Evolutionary conservation across 2,329 filamentous ascomycete species (phyloP).

Genomic region (Epichloe amarillans): DNA sequence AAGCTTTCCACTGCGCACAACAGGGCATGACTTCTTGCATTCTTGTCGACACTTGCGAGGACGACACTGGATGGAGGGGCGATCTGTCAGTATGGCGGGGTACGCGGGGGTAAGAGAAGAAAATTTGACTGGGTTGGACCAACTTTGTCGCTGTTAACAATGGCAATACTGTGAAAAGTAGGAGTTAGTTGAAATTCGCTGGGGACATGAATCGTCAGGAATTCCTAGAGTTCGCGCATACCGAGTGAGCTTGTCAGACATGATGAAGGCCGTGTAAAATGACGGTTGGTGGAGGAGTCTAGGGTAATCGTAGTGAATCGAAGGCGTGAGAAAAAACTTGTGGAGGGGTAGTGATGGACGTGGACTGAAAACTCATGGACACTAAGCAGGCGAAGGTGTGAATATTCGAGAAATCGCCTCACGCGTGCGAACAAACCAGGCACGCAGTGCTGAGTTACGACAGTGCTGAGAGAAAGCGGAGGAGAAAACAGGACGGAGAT

Average conservation of each 20-base stretch:
- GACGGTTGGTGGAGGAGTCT: background rate
- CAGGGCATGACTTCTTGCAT: constrained; percentile 97
- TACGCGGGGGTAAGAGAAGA: constrained; percentile 8
- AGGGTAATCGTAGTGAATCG: constrained; percentile 3
- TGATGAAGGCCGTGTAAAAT: constrained; percentile 30
- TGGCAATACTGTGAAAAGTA: constrained; percentile 63
- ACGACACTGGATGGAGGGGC: constrained; percentile 22
- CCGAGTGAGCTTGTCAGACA: constrained; percentile 94
- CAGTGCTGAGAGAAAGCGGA: background rate
- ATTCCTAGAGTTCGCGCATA: constrained; percentile 38
- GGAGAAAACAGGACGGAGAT: background rate
- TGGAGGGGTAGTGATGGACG: background rate
- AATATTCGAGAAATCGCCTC: background rate
- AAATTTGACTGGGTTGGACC: constrained; percentile 13
- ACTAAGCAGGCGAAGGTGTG: background rate
- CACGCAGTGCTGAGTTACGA: constrained; percentile 5
- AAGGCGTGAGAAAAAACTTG: background rate
- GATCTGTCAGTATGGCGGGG: constrained; percentile 17
- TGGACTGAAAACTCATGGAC: background rate
- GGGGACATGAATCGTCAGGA: background rate
- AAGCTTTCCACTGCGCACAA: constrained; percentile 92
- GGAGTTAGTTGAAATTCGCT: constrained; percentile 13
- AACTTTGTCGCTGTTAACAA: constrained; percentile 97
- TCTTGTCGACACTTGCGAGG: constrained; percentile 84
- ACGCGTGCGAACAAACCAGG: constrained; percentile 7